Evolutionary conservation across 306 rosid genomes (phyloP).

Genomic region (Leucaena leucocephala): DNA sequence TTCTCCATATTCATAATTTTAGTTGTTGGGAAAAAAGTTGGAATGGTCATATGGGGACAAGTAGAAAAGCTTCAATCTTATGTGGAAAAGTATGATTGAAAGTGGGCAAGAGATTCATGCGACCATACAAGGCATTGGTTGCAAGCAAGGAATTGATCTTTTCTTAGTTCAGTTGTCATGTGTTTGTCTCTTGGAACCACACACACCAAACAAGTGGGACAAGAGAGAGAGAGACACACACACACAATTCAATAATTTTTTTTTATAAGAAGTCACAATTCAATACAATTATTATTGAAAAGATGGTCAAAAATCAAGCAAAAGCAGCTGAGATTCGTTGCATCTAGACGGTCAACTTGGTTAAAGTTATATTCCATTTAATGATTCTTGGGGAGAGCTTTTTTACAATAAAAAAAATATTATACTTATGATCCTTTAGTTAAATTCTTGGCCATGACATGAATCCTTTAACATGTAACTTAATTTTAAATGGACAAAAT

Average conservation of each 20-base stretch:
- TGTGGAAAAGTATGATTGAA: not conserved
- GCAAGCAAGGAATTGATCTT: conserved; percentile 53
- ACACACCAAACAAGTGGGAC: not conserved
- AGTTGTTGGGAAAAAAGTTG: not conserved
- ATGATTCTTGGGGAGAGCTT: too few species aligned
- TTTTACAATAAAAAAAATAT: too few species aligned
- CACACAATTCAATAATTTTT: not conserved
- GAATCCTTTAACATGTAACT: too few species aligned
- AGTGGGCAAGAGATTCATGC: conserved; percentile 36
- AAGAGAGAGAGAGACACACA: not conserved
- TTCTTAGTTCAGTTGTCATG: not conserved
- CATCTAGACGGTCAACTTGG: conserved; percentile 14
- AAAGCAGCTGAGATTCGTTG: conserved; percentile 21
- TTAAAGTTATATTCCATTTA: too few species aligned
- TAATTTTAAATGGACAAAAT: too few species aligned
- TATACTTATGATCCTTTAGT: too few species aligned
- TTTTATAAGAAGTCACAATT: too few species aligned
- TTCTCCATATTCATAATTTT: not conserved
- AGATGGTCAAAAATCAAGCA: conserved; percentile 44
- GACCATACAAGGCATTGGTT: conserved; percentile 32
- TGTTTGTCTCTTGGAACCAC: not conserved
- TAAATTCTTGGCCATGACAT: too few species aligned
- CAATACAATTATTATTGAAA: conserved; percentile 23
- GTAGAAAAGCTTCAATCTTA: not conserved
- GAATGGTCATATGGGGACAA: not conserved